Evolutionary conservation across 441 rosid genomes (phyloP).

Genomic region (Populus hybrid): DNA sequence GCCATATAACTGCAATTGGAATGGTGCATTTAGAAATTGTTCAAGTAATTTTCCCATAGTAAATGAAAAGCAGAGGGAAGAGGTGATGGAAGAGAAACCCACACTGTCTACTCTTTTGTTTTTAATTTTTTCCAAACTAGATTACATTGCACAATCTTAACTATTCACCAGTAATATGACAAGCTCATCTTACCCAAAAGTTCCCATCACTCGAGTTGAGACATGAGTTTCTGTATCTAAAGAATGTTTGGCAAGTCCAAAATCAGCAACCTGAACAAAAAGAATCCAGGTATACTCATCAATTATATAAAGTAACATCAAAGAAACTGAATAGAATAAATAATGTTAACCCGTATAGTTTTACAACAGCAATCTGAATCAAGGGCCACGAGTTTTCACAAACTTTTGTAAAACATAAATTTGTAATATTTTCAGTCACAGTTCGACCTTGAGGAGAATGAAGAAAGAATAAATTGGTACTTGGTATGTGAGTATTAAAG

Average conservation of each 20-base stretch:
- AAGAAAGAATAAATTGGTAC: neutral
- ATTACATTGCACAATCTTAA: constrained; percentile 3
- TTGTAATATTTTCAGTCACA: neutral
- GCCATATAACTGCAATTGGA: constrained; percentile 62
- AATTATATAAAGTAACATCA: constrained; percentile 1
- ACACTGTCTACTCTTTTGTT: neutral
- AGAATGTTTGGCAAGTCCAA: constrained; percentile 83
- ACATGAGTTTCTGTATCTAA: constrained; percentile 85
- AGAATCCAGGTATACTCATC: neutral
- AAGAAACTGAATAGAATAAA: neutral
- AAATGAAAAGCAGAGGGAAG: neutral
- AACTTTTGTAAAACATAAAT: neutral
- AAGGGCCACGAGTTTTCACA: neutral
- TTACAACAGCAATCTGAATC: constrained; percentile 2
- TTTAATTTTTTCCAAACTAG: neutral
- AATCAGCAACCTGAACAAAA: constrained; percentile 77
- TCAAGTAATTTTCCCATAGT: constrained; percentile 4
- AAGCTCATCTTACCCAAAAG: constrained; percentile 69
- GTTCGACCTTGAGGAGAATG: neutral
- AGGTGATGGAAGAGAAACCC: neutral
- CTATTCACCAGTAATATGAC: neutral
- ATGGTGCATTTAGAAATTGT: constrained; percentile 1
- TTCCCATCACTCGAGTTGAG: constrained; percentile 97
- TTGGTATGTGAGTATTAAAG: neutral
- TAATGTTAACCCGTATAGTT: neutral